Percentiles rank a stretch among this genome's conserved stretches.
Conservation (phyloP, 1,284 basidiomycete genomes). For the Peniophora sp. region DNA sequence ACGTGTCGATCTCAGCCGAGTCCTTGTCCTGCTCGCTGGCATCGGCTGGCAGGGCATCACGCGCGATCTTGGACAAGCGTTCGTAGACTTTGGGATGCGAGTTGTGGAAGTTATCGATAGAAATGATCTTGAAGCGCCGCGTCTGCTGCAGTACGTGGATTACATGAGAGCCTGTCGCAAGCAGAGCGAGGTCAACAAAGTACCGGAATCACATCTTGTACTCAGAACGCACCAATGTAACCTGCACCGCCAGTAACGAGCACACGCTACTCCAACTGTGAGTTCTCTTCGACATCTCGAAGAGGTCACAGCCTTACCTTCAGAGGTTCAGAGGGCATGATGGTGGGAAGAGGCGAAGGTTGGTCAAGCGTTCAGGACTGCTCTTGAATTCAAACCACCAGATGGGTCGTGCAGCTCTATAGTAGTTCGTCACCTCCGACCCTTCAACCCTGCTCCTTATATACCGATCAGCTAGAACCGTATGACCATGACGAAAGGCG, state of each 20-base stretch:
- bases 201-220: neutral
- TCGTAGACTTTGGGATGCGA: slow-evolving; percentile 70
- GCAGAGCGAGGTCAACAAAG: slow-evolving; percentile 2
- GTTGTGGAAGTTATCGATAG: slow-evolving; percentile 93
- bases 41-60: slow-evolving; percentile 54
- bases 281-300: no score
- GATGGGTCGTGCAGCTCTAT: no score
- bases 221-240: slow-evolving; percentile 58
- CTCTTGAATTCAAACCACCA: no score
- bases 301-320: no score
- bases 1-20: slow-evolving; percentile 63
- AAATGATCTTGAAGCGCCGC: slow-evolving; percentile 82
- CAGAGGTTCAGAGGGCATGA: no score
- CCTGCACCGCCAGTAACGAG: slow-evolving; percentile 80
- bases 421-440: no score
- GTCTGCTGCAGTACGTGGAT: slow-evolving; percentile 83
- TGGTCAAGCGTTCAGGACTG: no score
- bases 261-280: slow-evolving; percentile 39
- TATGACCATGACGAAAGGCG: no score
- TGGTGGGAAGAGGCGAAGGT: no score
- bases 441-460: no score
- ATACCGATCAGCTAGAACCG: no score
- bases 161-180: slow-evolving; percentile 76
- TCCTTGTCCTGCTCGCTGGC: slow-evolving; percentile 59
- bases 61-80: slow-evolving; percentile 75